Base-by-base conservation (phyloP, 2,329 filamentous ascomycete genomes). In the Fusarium sp. region DNA sequence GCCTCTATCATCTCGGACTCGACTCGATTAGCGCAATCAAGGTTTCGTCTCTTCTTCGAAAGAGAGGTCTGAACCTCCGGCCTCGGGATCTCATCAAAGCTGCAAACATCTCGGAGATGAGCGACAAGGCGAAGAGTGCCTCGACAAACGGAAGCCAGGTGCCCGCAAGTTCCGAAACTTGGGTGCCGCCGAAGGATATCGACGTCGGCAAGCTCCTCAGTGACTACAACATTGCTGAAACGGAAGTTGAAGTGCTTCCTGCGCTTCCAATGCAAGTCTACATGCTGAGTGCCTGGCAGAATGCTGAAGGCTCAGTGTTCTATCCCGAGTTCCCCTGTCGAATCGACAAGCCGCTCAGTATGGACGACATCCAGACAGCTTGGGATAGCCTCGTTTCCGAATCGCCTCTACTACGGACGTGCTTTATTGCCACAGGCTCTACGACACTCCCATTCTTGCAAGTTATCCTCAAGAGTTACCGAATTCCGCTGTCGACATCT, bases 1-100 rank as follows among this genome's bases (percentile, higher is more conserved):
- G 89, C 0, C 89, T 98, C 14, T 97, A 97, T 81, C 92, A 97
- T 72, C 87, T 98, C 2, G 95, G 95, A 0, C 89, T 98, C 2
- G 95, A 98, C 80, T 98, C 95, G 0, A 97, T 98, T 81, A 96
- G 92, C 72, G 93, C 95, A 2, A 97, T 98, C 84, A 97, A 97
- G 78, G 91, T 95, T 4, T 90, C 91, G 10, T 89, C 92, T 0
- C 85, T 95, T 9, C 84, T 98, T 5, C 91, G 90, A 47, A 93
- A 89, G 74, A 83, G 87, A 47, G 89, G 87, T 0, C 82, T 98
- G 9, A 82, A 84, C 14, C 81, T 97, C 1, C 87, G 88, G 37
- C 93, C 96, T 4, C 91, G 93, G 47, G 90, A 94, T 43, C 90
- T 98, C 77, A 84, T 97, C 4, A 89, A 85, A 68, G 90, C 91